Conservation (phyloP, 169 alveolate species). For the Cryptosporidium baileyi region DNA sequence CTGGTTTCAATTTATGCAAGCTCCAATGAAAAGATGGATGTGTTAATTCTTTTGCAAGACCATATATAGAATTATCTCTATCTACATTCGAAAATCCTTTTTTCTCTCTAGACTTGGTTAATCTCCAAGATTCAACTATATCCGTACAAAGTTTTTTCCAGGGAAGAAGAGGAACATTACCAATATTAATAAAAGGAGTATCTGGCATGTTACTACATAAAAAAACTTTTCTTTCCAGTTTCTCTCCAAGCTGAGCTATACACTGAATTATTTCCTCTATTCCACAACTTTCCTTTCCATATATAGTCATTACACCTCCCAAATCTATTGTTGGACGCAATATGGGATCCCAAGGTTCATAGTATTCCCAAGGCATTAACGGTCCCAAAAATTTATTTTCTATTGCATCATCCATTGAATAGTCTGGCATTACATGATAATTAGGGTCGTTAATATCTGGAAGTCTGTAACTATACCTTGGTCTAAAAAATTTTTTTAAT, state of each 20-base stretch:
- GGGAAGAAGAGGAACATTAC: slow-evolving; percentile 79
- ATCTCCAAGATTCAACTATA: slow-evolving; percentile 78
- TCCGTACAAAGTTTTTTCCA: slow-evolving; percentile 80
- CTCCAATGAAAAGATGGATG: slow-evolving; percentile 82
- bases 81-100: slow-evolving; percentile 78
- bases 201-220: slow-evolving; percentile 81
- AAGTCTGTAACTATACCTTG: slow-evolving; percentile 33
- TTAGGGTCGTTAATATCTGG: slow-evolving; percentile 57
- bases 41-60: slow-evolving; percentile 76
- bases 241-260: slow-evolving; percentile 71
- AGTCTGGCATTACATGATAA: slow-evolving; percentile 47
- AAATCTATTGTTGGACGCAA: slow-evolving; percentile 74
- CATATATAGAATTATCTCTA: slow-evolving; percentile 77
- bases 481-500: slow-evolving; percentile 35
- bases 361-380: slow-evolving; percentile 75
- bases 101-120: slow-evolving; percentile 74
- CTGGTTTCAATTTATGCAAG: slow-evolving; percentile 72
- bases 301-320: slow-evolving; percentile 79
- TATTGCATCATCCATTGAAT: background rate
- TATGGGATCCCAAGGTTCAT: slow-evolving; percentile 79
- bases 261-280: slow-evolving; percentile 73
- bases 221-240: slow-evolving; percentile 73
- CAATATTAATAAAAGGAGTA: slow-evolving; percentile 75
- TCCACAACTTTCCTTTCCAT: slow-evolving; percentile 78
- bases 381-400: slow-evolving; percentile 74